Evolutionary conservation across 2,329 filamentous ascomycete species (phyloP).

Genomic region (Verticillium dahliae): DNA sequence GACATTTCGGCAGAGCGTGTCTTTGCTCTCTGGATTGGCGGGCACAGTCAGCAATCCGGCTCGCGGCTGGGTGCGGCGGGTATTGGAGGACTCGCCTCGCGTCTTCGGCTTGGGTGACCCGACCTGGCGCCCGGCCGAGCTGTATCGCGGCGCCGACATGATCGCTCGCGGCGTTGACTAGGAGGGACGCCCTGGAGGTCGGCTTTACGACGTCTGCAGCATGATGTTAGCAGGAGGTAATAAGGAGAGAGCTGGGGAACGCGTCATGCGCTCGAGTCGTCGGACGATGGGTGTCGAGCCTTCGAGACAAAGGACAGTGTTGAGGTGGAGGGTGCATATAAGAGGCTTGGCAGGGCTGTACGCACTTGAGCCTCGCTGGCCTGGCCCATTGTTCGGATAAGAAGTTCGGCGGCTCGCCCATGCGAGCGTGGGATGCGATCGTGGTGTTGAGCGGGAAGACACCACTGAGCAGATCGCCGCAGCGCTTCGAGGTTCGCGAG

Average conservation of each 20-base stretch:
- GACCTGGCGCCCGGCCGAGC: constrained; percentile 40
- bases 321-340: not conserved
- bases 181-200: constrained; percentile 24
- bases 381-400: constrained; percentile 43
- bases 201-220: constrained; percentile 36
- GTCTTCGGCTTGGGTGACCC: constrained; percentile 51
- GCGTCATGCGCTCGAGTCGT: not conserved
- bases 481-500: not conserved
- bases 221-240: constrained; percentile 7
- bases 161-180: constrained; percentile 19
- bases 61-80: not conserved
- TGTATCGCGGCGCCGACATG: constrained; percentile 41
- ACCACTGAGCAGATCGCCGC: not conserved
- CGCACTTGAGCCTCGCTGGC: constrained; percentile 37
- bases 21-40: constrained; percentile 62
- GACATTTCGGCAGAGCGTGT: constrained; percentile 87
- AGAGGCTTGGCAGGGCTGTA: constrained; percentile 13
- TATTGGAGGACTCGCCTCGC: constrained; percentile 35
- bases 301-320: not conserved
- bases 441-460: not conserved
- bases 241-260: not conserved
- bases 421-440: not conserved
- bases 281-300: not conserved
- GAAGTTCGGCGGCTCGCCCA: constrained; percentile 3
- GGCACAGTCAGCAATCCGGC: constrained; percentile 9